Base-by-base conservation (phyloP, 306 rosid species). In the Ormosia semicastrata region DNA sequence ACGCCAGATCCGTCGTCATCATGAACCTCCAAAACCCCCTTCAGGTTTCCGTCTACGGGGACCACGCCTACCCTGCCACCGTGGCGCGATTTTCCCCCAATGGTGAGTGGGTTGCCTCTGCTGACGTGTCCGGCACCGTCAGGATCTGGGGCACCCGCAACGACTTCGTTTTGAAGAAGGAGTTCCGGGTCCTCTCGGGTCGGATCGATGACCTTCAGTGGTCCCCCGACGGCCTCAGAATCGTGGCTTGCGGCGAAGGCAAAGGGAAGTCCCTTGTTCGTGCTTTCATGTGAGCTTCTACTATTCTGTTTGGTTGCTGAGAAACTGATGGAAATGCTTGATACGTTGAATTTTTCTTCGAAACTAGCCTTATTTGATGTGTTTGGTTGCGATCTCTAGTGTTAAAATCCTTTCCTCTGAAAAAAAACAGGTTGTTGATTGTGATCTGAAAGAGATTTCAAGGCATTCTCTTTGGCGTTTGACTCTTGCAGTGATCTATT, bases 161-260 rank as follows among this genome's bases (percentile, higher is more conserved):
- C 44, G 91, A 87, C 34, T 95, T 88, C 79, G 97, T 95, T 65
- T 67, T 95, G 85, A 95, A 93, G 93, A 95, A 93, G 79, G 98
- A 95, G 88, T 95, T 92, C 79, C 89, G 90, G 84, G 94, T 95
- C 40, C 86, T 93, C 12, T 89, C 96, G 1, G 96, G 93, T 14
- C 90, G 98, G 90, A 95, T 95, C 91, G 99, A 95, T 70, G 98
- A 95, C 81, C 92, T 95, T 32, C 99, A 93, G 58, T 95, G 99
- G 99, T 93, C 98, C 15, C 93, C 97, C 6, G 97, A 95, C 30
- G 98, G 98, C 4, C 75, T 93, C 77, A 81, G 99, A 79, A 95
- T 95, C 84, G 98, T 95, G 5, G 97, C 94, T 15, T 95, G 89
- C 56, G 99, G 99, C 32, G 99, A 95, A 1, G 97, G 94, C 73